Base-by-base conservation (phyloP, 331 rosid species). In the Phaseolus coccineus region DNA sequence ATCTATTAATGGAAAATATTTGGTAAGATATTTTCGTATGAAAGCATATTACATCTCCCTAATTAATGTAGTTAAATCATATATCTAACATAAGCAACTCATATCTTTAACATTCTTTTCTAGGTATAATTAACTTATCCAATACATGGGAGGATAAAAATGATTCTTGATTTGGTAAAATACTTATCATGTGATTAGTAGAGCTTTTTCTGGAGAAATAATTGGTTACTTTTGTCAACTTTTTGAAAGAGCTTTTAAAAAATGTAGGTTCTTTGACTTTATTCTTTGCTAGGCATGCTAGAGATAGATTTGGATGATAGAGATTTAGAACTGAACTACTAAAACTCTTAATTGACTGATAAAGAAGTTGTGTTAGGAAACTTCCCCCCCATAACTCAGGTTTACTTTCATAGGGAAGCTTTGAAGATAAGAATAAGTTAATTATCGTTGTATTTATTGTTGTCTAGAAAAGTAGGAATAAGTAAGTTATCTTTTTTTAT, bases 71-170 rank as follows among this genome's bases (percentile, higher is more conserved):
- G 39, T 1, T 4, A 33, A 33, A 33, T 33, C 39, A 33, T 33
- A 33, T 33, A 33, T 33, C 4, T 33, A 4, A 33, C 39, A 33
- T 33, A 33, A 33, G 4, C 39, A 33, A 33, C 39, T 33, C 6
- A 0, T 33, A 33, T 33, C 4, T 33, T 6, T 37, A 37, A 5
- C 8, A 37, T 37, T 37, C 47, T 72, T 71, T 62, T 51, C 33
- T 62, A 27, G 74, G 42, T 56, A 52, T 63, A 16, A 63, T 19
- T 19, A 52, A 51, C 67, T 52, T 58, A 52, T 51, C 30, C 63
- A 80, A 63, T 63, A 62, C 68, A n/a, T 72, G 73, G 28, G 37
- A n/a, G 10, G 44, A 7, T 5, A 40, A 40, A 24, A 71, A 62
- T 62, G 58, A 16, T 22, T 72, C 66, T 71, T 47, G 68, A 25